Evolutionary conservation across 345 rosid genomes (phyloP), one percentile per base, ranked within the genome.

Genomic region (Arabidopsis suecica): DNA sequence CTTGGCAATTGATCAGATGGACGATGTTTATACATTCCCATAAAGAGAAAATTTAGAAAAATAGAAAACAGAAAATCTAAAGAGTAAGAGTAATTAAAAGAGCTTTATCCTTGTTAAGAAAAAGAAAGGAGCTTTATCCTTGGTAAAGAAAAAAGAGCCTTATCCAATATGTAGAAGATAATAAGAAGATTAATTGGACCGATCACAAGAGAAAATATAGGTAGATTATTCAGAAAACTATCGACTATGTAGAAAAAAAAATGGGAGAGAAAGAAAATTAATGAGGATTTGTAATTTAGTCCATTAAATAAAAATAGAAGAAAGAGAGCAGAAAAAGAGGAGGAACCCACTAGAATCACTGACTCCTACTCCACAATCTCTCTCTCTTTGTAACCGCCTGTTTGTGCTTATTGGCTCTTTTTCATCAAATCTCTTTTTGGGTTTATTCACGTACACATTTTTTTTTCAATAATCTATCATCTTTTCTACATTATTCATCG

Each of bases 291-390:
- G 82, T 74, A 69, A 7, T 69, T 69, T 79, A 64, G 76, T 41
- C 30, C 32, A 28, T 28, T 3, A 62, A 68, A 53, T 74, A n/a
- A 42, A 42, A 75, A 56, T 6, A 64, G 54, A 58, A 38, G 44
- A 71, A 22, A 50, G 58, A 69, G 54, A 69, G 71, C 76, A 72
- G 86, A 81, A 81, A 87, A 88, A 83, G 78, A 51, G 81, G 75
- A 83, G 83, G 93, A 88, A 81, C 81, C 89, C 91, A 86, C 91
- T 80, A 72, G 91, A 83, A 81, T 86, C 89, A 84, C 87, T 78
- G 83, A 85, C 84, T 87, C 93, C 89, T 59, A 80, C 88, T 89
- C 88, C 90, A 80, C 88, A 81, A 84, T 82, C 76, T 83, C 86
- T 67, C 64, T 47, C 51, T 47, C 32, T 71, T 72, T 78, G 80